Percentiles rank a stretch among this genome's conserved stretches.
phyloP scores from a whole-genome alignment of 768 basidiomycete species.

The Gymnopilus dilepis region DNA sequence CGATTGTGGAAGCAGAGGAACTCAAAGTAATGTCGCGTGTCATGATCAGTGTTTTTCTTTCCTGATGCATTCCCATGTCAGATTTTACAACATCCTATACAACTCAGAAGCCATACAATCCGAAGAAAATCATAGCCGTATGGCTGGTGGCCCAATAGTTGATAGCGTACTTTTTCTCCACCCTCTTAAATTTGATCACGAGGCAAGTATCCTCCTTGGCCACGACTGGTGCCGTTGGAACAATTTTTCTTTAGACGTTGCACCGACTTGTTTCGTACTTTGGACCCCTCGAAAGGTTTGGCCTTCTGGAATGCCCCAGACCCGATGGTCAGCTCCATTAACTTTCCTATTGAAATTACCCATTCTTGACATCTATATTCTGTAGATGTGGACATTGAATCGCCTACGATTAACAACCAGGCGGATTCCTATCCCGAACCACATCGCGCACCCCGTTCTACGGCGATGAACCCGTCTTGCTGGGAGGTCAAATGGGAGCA shows the following conservation, averaged over 20 bases:
- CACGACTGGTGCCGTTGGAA: not conserved
- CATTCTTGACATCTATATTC: not conserved
- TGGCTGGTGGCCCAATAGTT: conserved; percentile 17
- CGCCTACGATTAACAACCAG: not conserved
- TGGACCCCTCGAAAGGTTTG: conserved; percentile 67
- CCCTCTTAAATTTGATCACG: conserved; percentile 63
- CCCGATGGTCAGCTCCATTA: conserved; percentile 1
- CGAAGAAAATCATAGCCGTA: conserved; percentile 36
- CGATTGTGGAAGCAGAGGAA: conserved; percentile 58
- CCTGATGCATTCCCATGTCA: conserved; percentile 16
- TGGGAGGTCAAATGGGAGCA: conserved; percentile 85
- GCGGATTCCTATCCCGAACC: conserved; percentile 45
- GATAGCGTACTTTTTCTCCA: conserved; percentile 51
- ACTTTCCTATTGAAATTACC: not conserved
- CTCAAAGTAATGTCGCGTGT: conserved; percentile 48
- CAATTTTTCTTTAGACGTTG: conserved; percentile 46
- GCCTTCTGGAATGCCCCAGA: conserved; percentile 29
- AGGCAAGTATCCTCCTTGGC: conserved; percentile 42
- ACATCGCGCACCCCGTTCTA: conserved; percentile 60
- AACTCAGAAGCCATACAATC: conserved; percentile 58
- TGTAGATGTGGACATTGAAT: not conserved
- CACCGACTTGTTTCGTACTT: conserved; percentile 60
- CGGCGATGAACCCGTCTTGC: conserved; percentile 61
- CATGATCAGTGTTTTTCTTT: not conserved
- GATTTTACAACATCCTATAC: conserved; percentile 54